These are phyloP conservation scores for Neurospora africana DNA, from an alignment of 495 filamentous ascomycete genomes.

Conservation along the genomic window DNA sequence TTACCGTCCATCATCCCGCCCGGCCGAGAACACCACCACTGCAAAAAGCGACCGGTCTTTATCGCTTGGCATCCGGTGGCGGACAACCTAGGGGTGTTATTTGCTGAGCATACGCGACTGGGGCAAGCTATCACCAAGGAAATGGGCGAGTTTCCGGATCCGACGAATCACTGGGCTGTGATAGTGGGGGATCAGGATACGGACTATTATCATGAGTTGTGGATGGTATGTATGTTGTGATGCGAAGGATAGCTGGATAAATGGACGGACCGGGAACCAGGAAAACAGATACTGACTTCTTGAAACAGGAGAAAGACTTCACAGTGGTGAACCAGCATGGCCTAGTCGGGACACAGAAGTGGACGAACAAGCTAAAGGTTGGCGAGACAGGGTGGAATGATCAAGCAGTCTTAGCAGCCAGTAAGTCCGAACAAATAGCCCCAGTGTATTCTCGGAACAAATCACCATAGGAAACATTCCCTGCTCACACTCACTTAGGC, in stretches of 20 bases:
- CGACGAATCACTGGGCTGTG: slow-evolving; percentile 42
- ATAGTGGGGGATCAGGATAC: slow-evolving; percentile 21
- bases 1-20: neutral
- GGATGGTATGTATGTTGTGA: slow-evolving; percentile 20
- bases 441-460: neutral
- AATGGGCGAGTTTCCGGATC: slow-evolving; percentile 33
- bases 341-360: neutral
- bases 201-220: slow-evolving; percentile 35
- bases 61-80: slow-evolving; percentile 41
- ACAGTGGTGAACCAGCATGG: neutral
- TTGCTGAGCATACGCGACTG: slow-evolving; percentile 34
- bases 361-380: slow-evolving; percentile 25
- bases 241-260: neutral
- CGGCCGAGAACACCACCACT: neutral
- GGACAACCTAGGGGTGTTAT: slow-evolving; percentile 30
- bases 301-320: slow-evolving; percentile 25
- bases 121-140: slow-evolving; percentile 33
- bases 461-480: neutral
- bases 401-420: slow-evolving; percentile 32
- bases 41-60: slow-evolving; percentile 12
- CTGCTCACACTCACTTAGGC: slow-evolving; percentile 6
- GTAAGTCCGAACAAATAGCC: slow-evolving; percentile 12
- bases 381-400: slow-evolving; percentile 38
- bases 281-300: neutral
- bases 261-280: neutral